phyloP scores from a whole-genome alignment of 768 basidiomycete genomes.

The Gloeopeniophorella convolvens region DNA sequence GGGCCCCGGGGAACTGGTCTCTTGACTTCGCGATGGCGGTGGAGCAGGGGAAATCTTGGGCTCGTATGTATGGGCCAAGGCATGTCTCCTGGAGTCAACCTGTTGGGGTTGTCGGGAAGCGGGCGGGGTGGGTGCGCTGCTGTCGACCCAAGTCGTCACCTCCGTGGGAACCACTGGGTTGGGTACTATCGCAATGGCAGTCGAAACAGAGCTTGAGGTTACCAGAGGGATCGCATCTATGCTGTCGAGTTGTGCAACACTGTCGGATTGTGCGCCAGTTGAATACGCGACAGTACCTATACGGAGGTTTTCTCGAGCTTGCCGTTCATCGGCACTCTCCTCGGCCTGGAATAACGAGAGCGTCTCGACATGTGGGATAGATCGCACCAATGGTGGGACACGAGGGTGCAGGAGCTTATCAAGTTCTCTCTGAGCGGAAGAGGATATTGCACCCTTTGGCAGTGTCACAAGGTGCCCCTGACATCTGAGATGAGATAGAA shows the following conservation, averaged over 20 bases:
- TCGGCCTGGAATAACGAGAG: conserved; percentile 57
- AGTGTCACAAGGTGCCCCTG: conserved; percentile 22
- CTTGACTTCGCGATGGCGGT: neutral
- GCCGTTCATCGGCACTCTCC: conserved; percentile 57
- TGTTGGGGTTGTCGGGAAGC: neutral
- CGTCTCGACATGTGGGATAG: conserved; percentile 55
- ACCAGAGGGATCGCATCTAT: too few relatives aligned
- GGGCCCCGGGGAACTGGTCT: neutral
- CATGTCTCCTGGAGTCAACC: neutral
- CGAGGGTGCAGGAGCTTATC: conserved; percentile 75
- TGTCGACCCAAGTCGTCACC: too few relatives aligned
- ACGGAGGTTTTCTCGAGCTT: conserved; percentile 36
- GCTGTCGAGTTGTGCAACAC: too few relatives aligned
- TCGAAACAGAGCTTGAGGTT: too few relatives aligned
- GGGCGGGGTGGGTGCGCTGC: too few relatives aligned
- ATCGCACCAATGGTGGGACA: conserved; percentile 65
- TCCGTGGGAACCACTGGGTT: too few relatives aligned
- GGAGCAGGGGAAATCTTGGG: neutral
- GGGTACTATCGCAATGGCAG: too few relatives aligned
- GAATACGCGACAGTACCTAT: conserved; percentile 26
- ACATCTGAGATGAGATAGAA: conserved; percentile 25
- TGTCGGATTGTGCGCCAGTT: neutral
- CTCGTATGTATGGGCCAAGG: neutral
- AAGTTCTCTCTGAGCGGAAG: conserved; percentile 25
- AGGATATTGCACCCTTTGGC: neutral